Evolutionary conservation across 2,329 filamentous ascomycete genomes (phyloP).

Genomic region (Calonectria crousiana): DNA sequence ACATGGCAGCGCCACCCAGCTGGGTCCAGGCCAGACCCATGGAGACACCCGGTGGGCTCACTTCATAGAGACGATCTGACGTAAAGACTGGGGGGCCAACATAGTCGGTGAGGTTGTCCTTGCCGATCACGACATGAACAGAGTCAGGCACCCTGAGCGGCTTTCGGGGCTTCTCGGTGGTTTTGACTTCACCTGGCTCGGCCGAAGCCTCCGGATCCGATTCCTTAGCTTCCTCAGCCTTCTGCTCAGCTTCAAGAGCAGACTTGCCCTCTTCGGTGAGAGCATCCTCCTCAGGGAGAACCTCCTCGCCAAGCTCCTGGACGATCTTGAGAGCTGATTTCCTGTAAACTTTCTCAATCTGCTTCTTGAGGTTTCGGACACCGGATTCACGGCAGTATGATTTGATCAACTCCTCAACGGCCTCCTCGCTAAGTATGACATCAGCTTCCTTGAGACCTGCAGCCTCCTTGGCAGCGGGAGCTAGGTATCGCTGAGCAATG

Average conservation of each 20-base stretch:
- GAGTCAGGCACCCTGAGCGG: conserved; percentile 86
- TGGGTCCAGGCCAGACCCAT: conserved; percentile 99
- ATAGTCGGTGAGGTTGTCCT: conserved; percentile 94
- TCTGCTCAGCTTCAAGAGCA: conserved; percentile 77
- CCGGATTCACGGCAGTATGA: conserved; percentile 98
- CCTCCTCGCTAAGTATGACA: conserved; percentile 86
- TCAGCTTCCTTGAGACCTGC: conserved; percentile 92
- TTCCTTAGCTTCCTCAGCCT: conserved; percentile 63
- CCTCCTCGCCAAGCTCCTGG: conserved; percentile 90
- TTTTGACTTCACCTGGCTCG: conserved; percentile 52
- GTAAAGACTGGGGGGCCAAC: conserved; percentile 97
- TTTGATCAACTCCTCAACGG: conserved; percentile 97
- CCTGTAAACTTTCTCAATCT: conserved; percentile 98
- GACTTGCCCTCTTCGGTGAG: conserved; percentile 88
- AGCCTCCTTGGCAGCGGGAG: conserved; percentile 92
- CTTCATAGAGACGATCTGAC: conserved; percentile 93
- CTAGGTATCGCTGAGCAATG: conserved; percentile 93
- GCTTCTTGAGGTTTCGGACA: conserved; percentile 98
- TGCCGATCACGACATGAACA: conserved; percentile 88
- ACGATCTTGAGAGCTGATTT: conserved; percentile 98
- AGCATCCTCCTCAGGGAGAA: conserved; percentile 82
- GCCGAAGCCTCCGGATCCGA: conserved; percentile 43
- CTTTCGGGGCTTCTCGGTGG: conserved; percentile 77
- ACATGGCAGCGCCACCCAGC: conserved; percentile 95
- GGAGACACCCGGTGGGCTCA: conserved; percentile 91